Evolutionary conservation across 192 early-diverging fungal genomes (phyloP), one percentile per base, ranked within the genome.

Genomic region (Umbelopsis vinacea): DNA sequence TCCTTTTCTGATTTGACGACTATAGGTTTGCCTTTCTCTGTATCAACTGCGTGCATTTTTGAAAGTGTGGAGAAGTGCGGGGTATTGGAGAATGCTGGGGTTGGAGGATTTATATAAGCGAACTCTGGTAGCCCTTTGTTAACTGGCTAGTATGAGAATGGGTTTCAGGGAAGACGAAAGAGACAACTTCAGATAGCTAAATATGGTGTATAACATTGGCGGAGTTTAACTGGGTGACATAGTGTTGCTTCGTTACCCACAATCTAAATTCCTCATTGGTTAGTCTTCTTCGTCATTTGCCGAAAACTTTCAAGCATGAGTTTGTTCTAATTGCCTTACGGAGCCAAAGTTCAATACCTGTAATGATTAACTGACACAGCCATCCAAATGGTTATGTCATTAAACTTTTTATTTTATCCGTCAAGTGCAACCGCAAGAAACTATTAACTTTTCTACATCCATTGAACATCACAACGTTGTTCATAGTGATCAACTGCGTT

Each of bases 61-160:
- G 33, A 37, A 37, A 63, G 57, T 63, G 57, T 63, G 57, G 57
- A 63, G 57, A 63, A 63, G 57, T 63, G 57, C 26, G 57, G 57
- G 57, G 57, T 63, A 63, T 22, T 19, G 7, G 6, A 29, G 33
- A 37, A n/a, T 17, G 48, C 2, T 50, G 48, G 48, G 48, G 48
- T 50, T 50, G 40, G 21, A 54, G 26, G 53, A 52, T 26, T 54
- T 54, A 26, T 54, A 54, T 54, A 54, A 26, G 26, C 53, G 14
- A 54, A 43, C 40, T 43, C 5, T 43, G 40, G 11, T n/a, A 7
- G 2, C 2, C 40, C 40, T 11, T 43, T 43, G 40, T 6, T 43
- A 43, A 12, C 40, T 43, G 11, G 40, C 40, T 43, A 43, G 40
- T 43, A 43, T 43, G 40, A 43, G 40, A 21, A 50, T 17, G 48